Percentiles rank a stretch among this genome's conserved stretches.
Conservation (phyloP, 2,329 filamentous ascomycete genomes). For the Aspergillus japonicus region DNA sequence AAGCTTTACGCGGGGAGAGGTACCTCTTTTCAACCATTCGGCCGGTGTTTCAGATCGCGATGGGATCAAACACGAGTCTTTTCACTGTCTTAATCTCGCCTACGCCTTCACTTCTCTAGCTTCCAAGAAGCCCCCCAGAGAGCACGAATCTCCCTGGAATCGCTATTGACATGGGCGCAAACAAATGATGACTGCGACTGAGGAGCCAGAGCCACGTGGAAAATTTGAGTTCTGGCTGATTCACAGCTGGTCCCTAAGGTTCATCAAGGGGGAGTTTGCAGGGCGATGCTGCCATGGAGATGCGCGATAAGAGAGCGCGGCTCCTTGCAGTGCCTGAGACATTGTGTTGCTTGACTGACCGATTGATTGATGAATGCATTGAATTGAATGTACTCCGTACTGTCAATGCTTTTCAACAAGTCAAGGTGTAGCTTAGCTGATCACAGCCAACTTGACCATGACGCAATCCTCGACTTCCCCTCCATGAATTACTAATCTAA, state of each 20-base stretch:
- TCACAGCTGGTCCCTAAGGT: not conserved
- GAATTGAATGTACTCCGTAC: not conserved
- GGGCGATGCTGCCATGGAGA: constrained; percentile 2
- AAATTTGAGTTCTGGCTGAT: not conserved
- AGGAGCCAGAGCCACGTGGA: not conserved
- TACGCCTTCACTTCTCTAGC: not conserved
- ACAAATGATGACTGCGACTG: not conserved
- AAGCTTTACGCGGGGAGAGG: constrained; percentile 4
- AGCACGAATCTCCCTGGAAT: not conserved
- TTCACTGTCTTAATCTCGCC: not conserved
- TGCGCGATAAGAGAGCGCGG: not conserved
- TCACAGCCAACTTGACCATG: not conserved
- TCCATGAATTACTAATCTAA: constrained; percentile 3
- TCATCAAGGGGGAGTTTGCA: constrained; percentile 1
- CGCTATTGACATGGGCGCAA: not conserved
- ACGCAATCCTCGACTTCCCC: not conserved
- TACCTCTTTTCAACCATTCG: not conserved
- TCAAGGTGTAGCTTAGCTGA: not conserved
- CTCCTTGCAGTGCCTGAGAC: constrained; percentile 5
- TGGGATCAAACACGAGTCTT: not conserved
- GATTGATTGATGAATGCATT: not conserved
- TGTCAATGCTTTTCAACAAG: not conserved
- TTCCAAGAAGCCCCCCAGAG: not conserved
- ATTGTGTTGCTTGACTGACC: not conserved
- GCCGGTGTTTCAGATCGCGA: constrained; percentile 5